Evolutionary conservation across 148 eudicot species (phyloP), one percentile per base, ranked within the genome.

Genomic region (Gaultheria prostrata): DNA sequence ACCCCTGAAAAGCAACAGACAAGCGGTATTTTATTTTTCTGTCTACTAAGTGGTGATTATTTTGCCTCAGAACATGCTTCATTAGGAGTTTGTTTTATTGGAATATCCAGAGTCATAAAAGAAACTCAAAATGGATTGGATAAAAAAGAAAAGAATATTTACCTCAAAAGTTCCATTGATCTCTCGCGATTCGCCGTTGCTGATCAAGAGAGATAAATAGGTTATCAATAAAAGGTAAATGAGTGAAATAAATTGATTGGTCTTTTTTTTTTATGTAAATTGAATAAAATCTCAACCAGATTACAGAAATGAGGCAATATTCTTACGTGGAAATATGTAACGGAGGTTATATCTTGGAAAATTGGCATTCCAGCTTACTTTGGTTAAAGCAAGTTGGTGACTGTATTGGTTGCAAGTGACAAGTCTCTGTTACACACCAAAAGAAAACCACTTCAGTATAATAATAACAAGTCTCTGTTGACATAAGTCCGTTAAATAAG

Each of bases 301-400:
- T 17, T 54, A 20, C 15, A 76, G 43, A 35, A 77, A 54, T 21
- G 14, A 30, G 33, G 35, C 48, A 5, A 59, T 30, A 79, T 61
- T 8, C 89, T 77, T 89, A 94, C 95, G 84, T 6, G 93, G 93
- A 74, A 82, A 84, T 75, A 92, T 89, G 59, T 94, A 94, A 33
- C 93, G 98, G 4, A 87, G 77, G 80, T 92, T 80, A 81, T 69
- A 77, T 87, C 89, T 88, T 49, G 91, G 91, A 54, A 85, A 80
- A 56, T 88, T 84, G 3, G 79, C 49, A n/a, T 83, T 85, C 89
- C 88, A 86, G 69, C 89, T 82, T 54, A 86, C 21, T 80, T 82
- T 91, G 12, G 92, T 80, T 59, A 93, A 67, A 51, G 91, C 81
- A 83, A 90, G 88, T 75, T 84, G 89, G 46, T 89, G 90, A 70